Conservation (phyloP, 495 filamentous ascomycete genomes). For the Neurospora sp. region DNA sequence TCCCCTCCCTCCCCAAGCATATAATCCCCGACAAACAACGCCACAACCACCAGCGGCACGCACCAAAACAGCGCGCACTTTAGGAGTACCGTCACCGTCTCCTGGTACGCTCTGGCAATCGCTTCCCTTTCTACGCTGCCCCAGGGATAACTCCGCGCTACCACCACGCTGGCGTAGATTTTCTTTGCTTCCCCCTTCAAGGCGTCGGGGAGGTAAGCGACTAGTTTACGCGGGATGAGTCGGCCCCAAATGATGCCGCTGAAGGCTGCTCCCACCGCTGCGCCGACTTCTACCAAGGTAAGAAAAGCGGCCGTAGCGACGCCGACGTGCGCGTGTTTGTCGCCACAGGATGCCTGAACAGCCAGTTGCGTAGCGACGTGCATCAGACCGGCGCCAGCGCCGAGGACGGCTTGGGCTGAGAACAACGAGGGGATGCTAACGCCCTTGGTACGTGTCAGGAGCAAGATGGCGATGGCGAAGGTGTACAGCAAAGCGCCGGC, state of each 20-base stretch:
- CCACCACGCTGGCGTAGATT: slow-evolving; percentile 45
- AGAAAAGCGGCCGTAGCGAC: slow-evolving; percentile 48
- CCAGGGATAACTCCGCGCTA: slow-evolving; percentile 40
- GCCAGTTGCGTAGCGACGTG: slow-evolving; percentile 53
- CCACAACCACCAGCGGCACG: slow-evolving; percentile 32
- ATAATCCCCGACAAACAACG: slow-evolving; percentile 38
- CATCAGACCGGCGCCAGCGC: slow-evolving; percentile 47
- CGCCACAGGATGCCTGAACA: slow-evolving; percentile 40
- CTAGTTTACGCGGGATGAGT: slow-evolving; percentile 41
- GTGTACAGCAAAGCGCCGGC: slow-evolving; percentile 48
- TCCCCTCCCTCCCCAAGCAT: slow-evolving; percentile 34
- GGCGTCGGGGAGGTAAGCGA: slow-evolving; percentile 44
- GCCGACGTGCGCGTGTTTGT: slow-evolving; percentile 49
- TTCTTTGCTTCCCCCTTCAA: slow-evolving; percentile 23
- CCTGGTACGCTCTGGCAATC: slow-evolving; percentile 44
- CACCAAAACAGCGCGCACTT: slow-evolving; percentile 37
- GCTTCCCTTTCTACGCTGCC: slow-evolving; percentile 39
- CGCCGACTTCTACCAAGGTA: slow-evolving; percentile 50
- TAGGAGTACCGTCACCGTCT: slow-evolving; percentile 41
- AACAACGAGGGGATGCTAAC: slow-evolving; percentile 46
- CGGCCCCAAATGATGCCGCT: slow-evolving; percentile 55
- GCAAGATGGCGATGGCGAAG: slow-evolving; percentile 54
- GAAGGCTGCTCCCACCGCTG: slow-evolving; percentile 49
- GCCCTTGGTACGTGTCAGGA: slow-evolving; percentile 50
- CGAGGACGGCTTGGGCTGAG: slow-evolving; percentile 61